These are phyloP conservation scores for Triticum turgidum DNA, from an alignment of 176 grass and related monocot genomes.

Conservation along the genomic window DNA sequence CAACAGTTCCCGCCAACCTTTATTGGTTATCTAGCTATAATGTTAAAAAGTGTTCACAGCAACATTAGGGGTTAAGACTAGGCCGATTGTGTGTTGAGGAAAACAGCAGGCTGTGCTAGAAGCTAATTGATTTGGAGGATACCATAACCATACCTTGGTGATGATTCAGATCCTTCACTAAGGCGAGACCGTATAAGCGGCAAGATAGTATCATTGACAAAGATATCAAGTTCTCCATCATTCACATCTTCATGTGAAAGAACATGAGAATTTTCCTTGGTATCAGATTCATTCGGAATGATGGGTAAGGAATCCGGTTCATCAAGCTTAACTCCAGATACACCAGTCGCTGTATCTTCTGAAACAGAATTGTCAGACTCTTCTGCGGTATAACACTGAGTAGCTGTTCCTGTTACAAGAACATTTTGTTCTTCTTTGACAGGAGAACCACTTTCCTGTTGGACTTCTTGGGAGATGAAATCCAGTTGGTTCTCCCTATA, in stretches of 20 bases:
- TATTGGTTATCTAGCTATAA: not conserved
- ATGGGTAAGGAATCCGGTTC: slow-evolving; percentile 14
- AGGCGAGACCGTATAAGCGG: slow-evolving; percentile 66
- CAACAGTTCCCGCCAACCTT: slow-evolving; percentile 5
- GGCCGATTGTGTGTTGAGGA: not conserved
- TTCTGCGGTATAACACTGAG: slow-evolving; percentile 19
- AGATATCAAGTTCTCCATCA: slow-evolving; percentile 51
- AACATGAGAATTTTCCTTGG: slow-evolving; percentile 23
- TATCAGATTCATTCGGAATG: not conserved
- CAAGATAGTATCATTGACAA: slow-evolving; percentile 56
- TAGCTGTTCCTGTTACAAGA: slow-evolving; percentile 9
- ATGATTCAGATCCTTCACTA: slow-evolving; percentile 74
- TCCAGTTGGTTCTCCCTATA: slow-evolving; percentile 41
- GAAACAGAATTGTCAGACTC: slow-evolving; percentile 31
- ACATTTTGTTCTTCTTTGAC: slow-evolving; percentile 27
- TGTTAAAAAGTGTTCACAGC: not conserved
- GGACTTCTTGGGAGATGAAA: slow-evolving; percentile 23
- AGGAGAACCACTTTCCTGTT: slow-evolving; percentile 29
- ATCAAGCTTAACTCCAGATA: slow-evolving; percentile 27
- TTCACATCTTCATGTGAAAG: slow-evolving; percentile 33
- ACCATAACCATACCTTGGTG: slow-evolving; percentile 61
- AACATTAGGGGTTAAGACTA: not conserved
- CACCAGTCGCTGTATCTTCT: slow-evolving; percentile 23
- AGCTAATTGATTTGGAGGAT: slow-evolving; percentile 15
- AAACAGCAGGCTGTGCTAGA: not conserved